Conservation (phyloP, 331 rosid genomes). For the Dryas integrifolia region DNA sequence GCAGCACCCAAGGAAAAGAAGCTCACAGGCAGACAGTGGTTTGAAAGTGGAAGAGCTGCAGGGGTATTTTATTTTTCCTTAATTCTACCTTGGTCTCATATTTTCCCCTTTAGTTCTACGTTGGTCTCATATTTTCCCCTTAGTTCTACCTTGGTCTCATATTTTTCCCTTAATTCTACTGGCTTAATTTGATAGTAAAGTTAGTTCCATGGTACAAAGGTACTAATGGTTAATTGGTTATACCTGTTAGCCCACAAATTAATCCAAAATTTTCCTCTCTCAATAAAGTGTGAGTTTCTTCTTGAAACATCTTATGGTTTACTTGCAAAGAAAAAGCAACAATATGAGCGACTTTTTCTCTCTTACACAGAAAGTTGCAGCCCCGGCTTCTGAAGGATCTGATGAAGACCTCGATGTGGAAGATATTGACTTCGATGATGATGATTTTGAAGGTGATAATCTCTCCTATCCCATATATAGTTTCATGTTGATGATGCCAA, state of each 20-base stretch:
- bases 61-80: conserved; percentile 41
- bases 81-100: neutral
- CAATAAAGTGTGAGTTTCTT: neutral
- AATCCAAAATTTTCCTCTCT: neutral
- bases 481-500: conserved; percentile 8
- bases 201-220: neutral
- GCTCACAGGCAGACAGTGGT: conserved; percentile 92
- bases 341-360: neutral
- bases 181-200: neutral
- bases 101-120: neutral
- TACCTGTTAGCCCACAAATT: neutral
- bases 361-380: conserved; percentile 65
- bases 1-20: conserved; percentile 88
- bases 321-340: neutral
- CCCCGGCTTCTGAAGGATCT: conserved; percentile 51
- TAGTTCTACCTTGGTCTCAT: conserved; percentile 1
- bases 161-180: conserved; percentile 2
- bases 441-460: conserved; percentile 83
- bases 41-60: conserved; percentile 84
- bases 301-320: neutral
- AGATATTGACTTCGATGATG: conserved; percentile 87
- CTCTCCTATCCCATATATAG: neutral
- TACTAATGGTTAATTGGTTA: neutral
- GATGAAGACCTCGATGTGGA: conserved; percentile 69
- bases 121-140: neutral